Percentiles rank a stretch among this genome's conserved stretches.
Conservation (phyloP, 257 asterid genomes). For the Dorcoceras hygrometricum region DNA sequence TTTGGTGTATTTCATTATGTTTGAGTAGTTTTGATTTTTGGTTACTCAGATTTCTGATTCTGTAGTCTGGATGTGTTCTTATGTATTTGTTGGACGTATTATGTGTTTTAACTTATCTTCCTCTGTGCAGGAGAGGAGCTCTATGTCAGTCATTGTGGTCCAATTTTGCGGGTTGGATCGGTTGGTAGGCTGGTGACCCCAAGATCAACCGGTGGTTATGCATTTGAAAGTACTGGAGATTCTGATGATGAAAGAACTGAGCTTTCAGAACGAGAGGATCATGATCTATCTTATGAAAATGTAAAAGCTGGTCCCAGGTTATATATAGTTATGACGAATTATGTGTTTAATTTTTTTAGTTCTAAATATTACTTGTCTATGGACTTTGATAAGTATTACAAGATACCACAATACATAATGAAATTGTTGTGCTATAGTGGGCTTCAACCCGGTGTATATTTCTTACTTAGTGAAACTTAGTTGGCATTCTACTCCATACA, state of each 20-base stretch:
- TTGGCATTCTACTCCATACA: conserved; percentile 10
- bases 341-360: not conserved
- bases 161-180: conserved; percentile 52
- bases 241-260: conserved; percentile 65
- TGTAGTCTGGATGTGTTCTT: conserved; percentile 12
- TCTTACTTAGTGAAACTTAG: conserved; percentile 2
- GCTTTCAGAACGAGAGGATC: conserved; percentile 41
- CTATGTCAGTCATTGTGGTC: conserved; percentile 35
- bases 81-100: not conserved
- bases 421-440: conserved; percentile 11
- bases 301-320: conserved; percentile 34
- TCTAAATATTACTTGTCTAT: conserved; percentile 8
- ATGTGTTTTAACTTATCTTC: conserved; percentile 19
- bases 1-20: not conserved
- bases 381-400: conserved; percentile 12
- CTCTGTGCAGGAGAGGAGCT: conserved; percentile 43
- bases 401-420: conserved; percentile 12
- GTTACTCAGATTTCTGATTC: conserved; percentile 10
- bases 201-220: conserved; percentile 50
- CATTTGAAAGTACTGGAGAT: conserved; percentile 61
- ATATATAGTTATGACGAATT: not conserved
- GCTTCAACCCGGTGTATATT: conserved; percentile 4
- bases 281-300: conserved; percentile 38
- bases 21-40: not conserved
- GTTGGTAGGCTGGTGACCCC: conserved; percentile 65